These are phyloP conservation scores for Ampelomyces quisqualis DNA, from an alignment of 2,329 filamentous ascomycete genomes.

Conservation along the genomic window DNA sequence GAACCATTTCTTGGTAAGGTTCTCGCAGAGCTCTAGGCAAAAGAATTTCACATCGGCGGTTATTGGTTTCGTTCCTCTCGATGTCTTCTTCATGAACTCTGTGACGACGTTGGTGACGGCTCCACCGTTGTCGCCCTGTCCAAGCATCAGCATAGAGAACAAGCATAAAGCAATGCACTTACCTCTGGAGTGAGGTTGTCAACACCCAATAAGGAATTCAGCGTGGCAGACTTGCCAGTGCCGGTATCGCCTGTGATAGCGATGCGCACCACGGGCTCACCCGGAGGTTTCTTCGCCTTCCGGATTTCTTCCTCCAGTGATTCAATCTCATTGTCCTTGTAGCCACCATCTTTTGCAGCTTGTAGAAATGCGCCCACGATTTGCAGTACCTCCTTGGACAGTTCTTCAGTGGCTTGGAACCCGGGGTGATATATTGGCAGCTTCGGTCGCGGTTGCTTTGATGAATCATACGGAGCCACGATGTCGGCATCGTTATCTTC, in stretches of 20 bases:
- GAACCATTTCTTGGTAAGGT: background rate
- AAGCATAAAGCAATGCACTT: background rate
- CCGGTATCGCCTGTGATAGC: background rate
- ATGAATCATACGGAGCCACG: background rate
- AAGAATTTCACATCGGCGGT: background rate
- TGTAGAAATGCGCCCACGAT: background rate
- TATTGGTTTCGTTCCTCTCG: background rate
- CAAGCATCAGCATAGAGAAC: background rate
- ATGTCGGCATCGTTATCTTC: background rate
- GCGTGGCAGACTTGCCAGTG: background rate
- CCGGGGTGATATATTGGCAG: background rate
- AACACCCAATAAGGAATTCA: background rate
- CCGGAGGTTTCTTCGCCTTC: background rate
- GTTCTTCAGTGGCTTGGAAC: background rate
- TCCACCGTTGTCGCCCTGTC: background rate
- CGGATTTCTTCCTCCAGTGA: background rate
- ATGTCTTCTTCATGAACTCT: background rate
- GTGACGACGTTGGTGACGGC: background rate
- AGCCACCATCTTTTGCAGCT: background rate
- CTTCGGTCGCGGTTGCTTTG: background rate
- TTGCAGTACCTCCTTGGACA: background rate
- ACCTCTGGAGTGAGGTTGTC: background rate
- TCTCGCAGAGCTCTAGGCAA: background rate
- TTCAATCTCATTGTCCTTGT: background rate
- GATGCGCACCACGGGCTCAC: background rate